Base-by-base conservation (phyloP, 768 basidiomycete genomes). In the Collybia mongolica region DNA sequence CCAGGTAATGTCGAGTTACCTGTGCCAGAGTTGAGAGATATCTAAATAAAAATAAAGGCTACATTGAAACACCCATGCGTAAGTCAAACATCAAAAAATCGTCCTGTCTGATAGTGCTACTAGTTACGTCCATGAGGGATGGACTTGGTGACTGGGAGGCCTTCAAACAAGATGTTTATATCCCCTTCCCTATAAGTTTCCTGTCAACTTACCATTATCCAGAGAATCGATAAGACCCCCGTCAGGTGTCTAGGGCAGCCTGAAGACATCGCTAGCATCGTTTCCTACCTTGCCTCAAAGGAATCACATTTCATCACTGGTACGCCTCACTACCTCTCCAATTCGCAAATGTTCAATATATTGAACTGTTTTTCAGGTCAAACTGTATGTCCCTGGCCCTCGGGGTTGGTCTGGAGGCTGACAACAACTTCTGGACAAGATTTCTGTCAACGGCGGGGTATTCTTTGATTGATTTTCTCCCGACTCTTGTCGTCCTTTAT, bases 181-280 rank as follows among this genome's bases (percentile, higher is more conserved):
- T 12, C 32, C 14, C 6, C 6, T 32, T 9, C 11, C 11, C 14
- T 32, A 3, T 9, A 32, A 9, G 11, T 32, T 6, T 32, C 14
- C 11, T 14, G 5, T 32, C 14, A 32, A 28, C 14, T 42, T 28
- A 37, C 32, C 20, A 1, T 37, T 43, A 4, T 22, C 18, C 26
- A 57, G 55, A 24, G 51, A 1, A 48, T 40, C 14, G n/a, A 26
- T 1, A 17, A 12, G 1, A 44, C 39, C 9, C 49, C 58, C 7
- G 40, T 60, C 1, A 52, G 56, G 11, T 20, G 52, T 11, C 55
- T 54, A 17, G 69, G 59, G 2, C 48, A 60, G 6, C 61, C 67
- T 1, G 64, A 65, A 17, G 43, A 45, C 39, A 15, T 39, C 38
- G 51, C 47, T 20, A 44, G 45, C 48, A 43, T 44, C 28, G 38